Evolutionary conservation across 345 rosid species (phyloP), one percentile per base, ranked within the genome.

Genomic region (Salix caprea): DNA sequence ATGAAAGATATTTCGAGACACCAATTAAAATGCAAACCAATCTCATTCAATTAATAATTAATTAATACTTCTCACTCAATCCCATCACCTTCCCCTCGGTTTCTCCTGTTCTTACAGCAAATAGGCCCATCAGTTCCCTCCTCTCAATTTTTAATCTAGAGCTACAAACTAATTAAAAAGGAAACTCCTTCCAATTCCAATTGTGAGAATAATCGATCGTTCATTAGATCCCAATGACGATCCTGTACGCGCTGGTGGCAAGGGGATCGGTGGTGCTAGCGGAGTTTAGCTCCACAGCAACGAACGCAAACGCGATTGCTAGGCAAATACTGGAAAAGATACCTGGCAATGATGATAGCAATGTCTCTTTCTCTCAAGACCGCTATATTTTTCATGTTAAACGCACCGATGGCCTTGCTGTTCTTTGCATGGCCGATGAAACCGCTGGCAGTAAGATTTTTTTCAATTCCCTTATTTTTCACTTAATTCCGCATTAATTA

Each of bases 371-470:
- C 78, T 95, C 99, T 75, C 98, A 95, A 82, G 99, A 90, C 81
- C 99, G 97, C 1, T 91, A 85, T 74, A 89, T 93, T 75, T 95
- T 95, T 81, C 98, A 95, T 68, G 91, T 95, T 77, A 91, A 91
- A 66, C 96, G 99, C 77, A 93, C 97, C 82, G 99, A 95, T 78
- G 99, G 99, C 76, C 99, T 95, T 82, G 86, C 99, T 82, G 96
- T 89, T 77, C 97, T 95, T 77, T 95, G 99, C 81, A 91, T 95
- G 97, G 98, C 99, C 44, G 97, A 95, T 44, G 97, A 95, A 68
- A 88, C 91, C 66, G 88, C 97, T 82, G 99, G 94, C 80, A 89
- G 97, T 95, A 85, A 68, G 90, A 67, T 67, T 19, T 44, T 21
- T 30, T 37, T 10, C 32, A 23, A 32, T 73, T 62, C 42, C 12